Base-by-base conservation (phyloP, 352 stramenopile species). In the Pythium dissotocum region DNA sequence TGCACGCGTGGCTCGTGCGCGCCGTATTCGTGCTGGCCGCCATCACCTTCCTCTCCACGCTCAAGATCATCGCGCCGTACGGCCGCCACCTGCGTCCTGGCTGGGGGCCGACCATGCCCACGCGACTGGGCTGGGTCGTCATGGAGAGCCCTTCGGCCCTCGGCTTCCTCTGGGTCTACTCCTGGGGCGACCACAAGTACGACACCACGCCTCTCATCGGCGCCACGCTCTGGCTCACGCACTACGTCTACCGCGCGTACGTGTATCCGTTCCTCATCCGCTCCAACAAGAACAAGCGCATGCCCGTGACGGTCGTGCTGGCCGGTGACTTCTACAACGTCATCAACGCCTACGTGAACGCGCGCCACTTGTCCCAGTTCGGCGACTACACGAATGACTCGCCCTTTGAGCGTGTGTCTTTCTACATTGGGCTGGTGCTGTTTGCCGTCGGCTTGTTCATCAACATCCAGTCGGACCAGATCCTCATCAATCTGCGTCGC, bases 291-390 rank as follows among this genome's bases (percentile, higher is more conserved):
- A 57, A 76, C 58, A 90, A 91, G 61, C 72, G 66, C 46, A 91
- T 93, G 80, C 84, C 84, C 13, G 46, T 91, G 52, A 80, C 71
- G 6, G 72, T 93, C 24, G 69, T 86, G 68, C 73, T 89, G 24
- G 61, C 64, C 0, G 84, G 78, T 5, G 78, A 83, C 61, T 76
- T 78, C 42, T 93, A 88, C 73, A 93, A 93, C 62, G 16, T 83
- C 26, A 78, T 93, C 56, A 93, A 93, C 61, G 79, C 82, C 18
- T 88, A 88, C 64, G 70, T 91, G 51, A 93, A 93, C 67, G 84
- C 80, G 14, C 74, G 81, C 44, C 84, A 89, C 57, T 59, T 93
- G 65, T 84, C 76, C 30, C 67, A 89, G 44, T 87, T 82, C 55
- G 83, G 80, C 5, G 73, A 86, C 70, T 91, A 90, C 73, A 61